A percentile compares a stretch with the other conserved stretches of the same genome.
Conservation (phyloP, 75 land plant genomes). For the Pinus tabuliformis region DNA sequence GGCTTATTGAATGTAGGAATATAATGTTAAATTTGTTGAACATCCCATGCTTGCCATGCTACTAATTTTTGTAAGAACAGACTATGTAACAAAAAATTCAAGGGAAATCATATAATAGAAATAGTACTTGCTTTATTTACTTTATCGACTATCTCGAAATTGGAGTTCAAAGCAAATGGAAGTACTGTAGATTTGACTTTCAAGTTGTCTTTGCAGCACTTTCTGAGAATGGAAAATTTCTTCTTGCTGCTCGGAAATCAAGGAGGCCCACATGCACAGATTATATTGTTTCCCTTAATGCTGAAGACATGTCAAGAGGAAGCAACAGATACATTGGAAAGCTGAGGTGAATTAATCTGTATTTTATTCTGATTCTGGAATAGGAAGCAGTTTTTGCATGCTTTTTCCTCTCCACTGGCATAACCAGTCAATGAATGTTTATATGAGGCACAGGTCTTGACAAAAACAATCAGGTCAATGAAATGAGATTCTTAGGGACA, state of each 20-base stretch:
- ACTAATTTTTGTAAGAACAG: no score
- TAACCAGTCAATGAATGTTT: background rate
- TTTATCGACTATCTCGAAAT: no score
- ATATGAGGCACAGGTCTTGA: background rate
- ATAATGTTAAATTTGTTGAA: no score
- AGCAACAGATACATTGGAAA: slow-evolving; percentile 80
- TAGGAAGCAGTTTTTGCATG: background rate
- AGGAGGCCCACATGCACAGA: slow-evolving; percentile 81
- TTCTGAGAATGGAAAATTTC: slow-evolving; percentile 84
- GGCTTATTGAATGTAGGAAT: no score
- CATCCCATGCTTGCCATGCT: no score
- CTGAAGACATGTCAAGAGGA: slow-evolving; percentile 75
- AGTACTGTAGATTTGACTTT: no score
- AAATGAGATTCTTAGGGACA: background rate
- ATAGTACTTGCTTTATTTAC: no score
- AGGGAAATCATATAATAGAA: no score
- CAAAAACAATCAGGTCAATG: background rate
- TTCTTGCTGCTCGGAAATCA: slow-evolving; percentile 83
- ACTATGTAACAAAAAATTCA: no score
- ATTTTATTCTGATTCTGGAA: background rate
- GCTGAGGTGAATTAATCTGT: slow-evolving; percentile 42
- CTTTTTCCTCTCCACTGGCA: background rate
- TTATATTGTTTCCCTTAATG: slow-evolving; percentile 72
- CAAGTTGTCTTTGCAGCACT: slow-evolving; percentile 40
- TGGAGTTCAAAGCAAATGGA: no score